Evolutionary conservation across 2,329 filamentous ascomycete species (phyloP).

Genomic region (Penicillium sp.): DNA sequence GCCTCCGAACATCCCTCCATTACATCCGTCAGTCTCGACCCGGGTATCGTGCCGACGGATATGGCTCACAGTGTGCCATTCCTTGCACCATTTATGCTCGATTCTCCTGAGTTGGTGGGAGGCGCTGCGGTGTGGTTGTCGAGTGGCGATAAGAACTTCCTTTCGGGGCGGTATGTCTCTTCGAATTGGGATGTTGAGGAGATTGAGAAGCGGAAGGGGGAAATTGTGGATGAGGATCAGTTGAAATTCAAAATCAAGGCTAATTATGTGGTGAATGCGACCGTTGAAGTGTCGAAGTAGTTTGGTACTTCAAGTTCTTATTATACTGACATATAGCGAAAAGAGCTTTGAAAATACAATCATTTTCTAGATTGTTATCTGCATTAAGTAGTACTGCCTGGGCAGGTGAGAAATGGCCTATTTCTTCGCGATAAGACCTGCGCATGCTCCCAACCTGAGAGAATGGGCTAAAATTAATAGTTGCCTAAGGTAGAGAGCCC

Average conservation of each 20-base stretch:
- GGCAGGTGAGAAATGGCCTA: no score
- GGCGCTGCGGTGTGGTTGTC: constrained; percentile 17
- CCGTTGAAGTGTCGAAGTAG: not conserved
- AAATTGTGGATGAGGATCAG: constrained; percentile 6
- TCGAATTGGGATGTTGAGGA: constrained; percentile 22
- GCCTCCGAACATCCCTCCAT: constrained; percentile 36
- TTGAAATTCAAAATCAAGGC: constrained; percentile 7
- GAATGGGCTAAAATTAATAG: no score
- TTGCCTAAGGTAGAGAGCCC: no score
- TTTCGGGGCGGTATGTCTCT: constrained; percentile 13
- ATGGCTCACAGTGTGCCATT: constrained; percentile 22
- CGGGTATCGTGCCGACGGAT: constrained; percentile 37
- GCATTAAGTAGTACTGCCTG: no score
- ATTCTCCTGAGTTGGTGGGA: constrained; percentile 11
- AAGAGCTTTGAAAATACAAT: no score
- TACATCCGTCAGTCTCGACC: constrained; percentile 34
- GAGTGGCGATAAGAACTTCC: constrained; percentile 11
- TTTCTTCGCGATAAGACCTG: no score
- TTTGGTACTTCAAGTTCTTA: not conserved
- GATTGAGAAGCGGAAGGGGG: constrained; percentile 13
- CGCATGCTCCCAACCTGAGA: no score
- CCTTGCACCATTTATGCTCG: constrained; percentile 7
- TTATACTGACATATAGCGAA: no score
- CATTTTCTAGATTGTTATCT: no score
- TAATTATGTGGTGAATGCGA: constrained; percentile 1